Evolutionary conservation across 345 rosid genomes (phyloP).

Genomic region (Fremontodendron californicum): DNA sequence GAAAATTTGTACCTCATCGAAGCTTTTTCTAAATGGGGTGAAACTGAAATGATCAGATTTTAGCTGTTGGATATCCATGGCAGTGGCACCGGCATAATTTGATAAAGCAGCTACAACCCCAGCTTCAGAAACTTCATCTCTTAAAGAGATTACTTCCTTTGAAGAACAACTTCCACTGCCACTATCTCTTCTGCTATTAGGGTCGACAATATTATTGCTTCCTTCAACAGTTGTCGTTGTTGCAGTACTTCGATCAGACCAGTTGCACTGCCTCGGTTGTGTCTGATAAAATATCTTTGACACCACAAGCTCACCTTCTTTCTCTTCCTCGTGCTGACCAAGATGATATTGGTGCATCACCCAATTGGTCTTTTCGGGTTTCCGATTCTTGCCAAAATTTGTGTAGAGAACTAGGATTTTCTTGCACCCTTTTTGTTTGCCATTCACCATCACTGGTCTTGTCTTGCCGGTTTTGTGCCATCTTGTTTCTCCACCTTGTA

Average conservation of each 20-base stretch:
- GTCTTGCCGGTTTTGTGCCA: slow-evolving; percentile 99
- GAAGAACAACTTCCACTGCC: slow-evolving; percentile 79
- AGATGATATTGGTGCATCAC: slow-evolving; percentile 99
- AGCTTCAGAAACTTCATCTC: slow-evolving; percentile 42
- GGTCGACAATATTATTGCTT: slow-evolving; percentile 38
- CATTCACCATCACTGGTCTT: slow-evolving; percentile 91
- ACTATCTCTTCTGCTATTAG: slow-evolving; percentile 50
- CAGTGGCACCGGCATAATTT: slow-evolving; percentile 36
- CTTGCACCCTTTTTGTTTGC: slow-evolving; percentile 94
- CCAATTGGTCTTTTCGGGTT: slow-evolving; percentile 99
- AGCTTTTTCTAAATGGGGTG: slow-evolving; percentile 65
- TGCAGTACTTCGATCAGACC: slow-evolving; percentile 55
- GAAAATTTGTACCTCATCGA: slow-evolving; percentile 70
- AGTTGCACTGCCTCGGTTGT: slow-evolving; percentile 93
- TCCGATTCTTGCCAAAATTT: slow-evolving; percentile 90
- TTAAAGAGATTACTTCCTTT: slow-evolving; percentile 41
- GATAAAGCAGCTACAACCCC: slow-evolving; percentile 38
- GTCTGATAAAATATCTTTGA: slow-evolving; percentile 98
- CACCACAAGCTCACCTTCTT: slow-evolving; percentile 97
- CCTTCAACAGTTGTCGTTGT: slow-evolving; percentile 47
- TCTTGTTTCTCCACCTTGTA: slow-evolving; percentile 98
- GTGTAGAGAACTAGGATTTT: slow-evolving; percentile 92
- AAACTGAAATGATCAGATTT: slow-evolving; percentile 63
- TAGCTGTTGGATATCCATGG: slow-evolving; percentile 57
- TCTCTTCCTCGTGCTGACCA: slow-evolving; percentile 93